Percentiles rank a stretch among this genome's conserved stretches.
Evolutionary conservation across 495 filamentous ascomycete species (phyloP).

Genomic region (Neurospora sp.): DNA sequence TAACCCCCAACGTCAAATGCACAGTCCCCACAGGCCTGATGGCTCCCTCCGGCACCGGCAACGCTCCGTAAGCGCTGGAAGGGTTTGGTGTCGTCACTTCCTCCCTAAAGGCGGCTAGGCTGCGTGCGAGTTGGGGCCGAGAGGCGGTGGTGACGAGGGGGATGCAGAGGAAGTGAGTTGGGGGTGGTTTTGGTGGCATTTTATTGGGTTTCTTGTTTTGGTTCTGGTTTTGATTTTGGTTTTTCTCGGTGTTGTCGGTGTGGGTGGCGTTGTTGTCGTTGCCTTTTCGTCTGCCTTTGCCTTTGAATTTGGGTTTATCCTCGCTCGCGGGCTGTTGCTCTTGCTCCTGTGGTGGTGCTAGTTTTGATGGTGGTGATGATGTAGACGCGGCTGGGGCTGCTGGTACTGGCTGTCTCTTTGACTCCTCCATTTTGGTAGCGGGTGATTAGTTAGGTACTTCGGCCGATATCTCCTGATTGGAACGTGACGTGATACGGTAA

Average conservation of each 20-base stretch:
- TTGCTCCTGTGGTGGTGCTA: not conserved
- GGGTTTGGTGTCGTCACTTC: slow-evolving; percentile 32
- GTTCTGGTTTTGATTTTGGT: not conserved
- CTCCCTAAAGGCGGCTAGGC: slow-evolving; percentile 50
- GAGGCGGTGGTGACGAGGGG: slow-evolving; percentile 60
- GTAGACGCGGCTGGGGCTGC: not conserved
- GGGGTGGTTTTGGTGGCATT: slow-evolving; percentile 15
- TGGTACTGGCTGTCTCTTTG: not conserved
- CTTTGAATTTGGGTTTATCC: not conserved
- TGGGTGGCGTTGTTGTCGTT: not conserved
- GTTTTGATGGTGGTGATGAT: not conserved
- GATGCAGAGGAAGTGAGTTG: slow-evolving; percentile 87
- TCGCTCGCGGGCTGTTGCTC: not conserved
- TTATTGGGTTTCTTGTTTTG: slow-evolving; percentile 4
- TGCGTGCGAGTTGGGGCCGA: slow-evolving; percentile 50
- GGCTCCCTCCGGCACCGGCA: slow-evolving; percentile 44
- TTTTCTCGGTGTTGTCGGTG: not conserved
- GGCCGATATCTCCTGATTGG: not conserved
- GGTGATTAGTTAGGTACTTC: not conserved
- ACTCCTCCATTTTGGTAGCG: not conserved
- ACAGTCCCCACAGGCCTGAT: slow-evolving; percentile 70
- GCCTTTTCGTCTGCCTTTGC: not conserved
- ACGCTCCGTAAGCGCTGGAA: slow-evolving; percentile 12
- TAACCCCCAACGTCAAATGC: slow-evolving; percentile 80
- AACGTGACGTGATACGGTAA: not conserved